phyloP scores from a whole-genome alignment of 768 basidiomycete species.

The Russula emetica region DNA sequence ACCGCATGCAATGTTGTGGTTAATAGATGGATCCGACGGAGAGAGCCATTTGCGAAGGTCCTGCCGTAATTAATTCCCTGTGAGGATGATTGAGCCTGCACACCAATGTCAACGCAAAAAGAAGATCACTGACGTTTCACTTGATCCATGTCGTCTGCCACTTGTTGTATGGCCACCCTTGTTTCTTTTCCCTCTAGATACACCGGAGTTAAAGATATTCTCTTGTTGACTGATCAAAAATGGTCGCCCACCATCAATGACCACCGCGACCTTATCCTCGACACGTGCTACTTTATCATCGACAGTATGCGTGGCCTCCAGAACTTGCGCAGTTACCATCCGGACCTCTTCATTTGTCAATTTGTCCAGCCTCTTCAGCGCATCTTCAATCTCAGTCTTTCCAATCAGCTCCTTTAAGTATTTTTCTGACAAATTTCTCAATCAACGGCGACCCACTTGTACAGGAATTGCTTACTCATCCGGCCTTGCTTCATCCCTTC shows the following conservation, averaged over 20 bases:
- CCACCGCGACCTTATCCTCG: not conserved
- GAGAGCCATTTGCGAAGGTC: conserved; percentile 1
- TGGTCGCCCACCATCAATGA: not conserved
- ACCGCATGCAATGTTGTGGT: not conserved
- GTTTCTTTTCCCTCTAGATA: not conserved
- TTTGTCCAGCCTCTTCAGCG: no score
- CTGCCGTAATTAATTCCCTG: not conserved
- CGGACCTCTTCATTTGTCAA: not conserved
- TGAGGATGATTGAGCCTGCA: not conserved
- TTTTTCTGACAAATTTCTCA: no score
- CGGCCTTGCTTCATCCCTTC: not conserved
- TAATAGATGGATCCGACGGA: not conserved
- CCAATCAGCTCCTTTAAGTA: no score
- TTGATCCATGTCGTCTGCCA: not conserved
- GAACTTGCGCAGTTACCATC: not conserved
- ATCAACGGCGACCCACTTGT: not conserved
- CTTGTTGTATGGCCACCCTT: not conserved
- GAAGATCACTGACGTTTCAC: not conserved
- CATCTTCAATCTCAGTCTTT: no score
- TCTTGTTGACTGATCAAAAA: no score
- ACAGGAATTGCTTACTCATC: not conserved
- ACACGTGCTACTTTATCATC: not conserved
- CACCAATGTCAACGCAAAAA: not conserved
- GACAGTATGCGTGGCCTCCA: not conserved
- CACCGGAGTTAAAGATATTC: not conserved